phyloP scores from a whole-genome alignment of 345 rosid genomes.

The Iberis pinnata region DNA sequence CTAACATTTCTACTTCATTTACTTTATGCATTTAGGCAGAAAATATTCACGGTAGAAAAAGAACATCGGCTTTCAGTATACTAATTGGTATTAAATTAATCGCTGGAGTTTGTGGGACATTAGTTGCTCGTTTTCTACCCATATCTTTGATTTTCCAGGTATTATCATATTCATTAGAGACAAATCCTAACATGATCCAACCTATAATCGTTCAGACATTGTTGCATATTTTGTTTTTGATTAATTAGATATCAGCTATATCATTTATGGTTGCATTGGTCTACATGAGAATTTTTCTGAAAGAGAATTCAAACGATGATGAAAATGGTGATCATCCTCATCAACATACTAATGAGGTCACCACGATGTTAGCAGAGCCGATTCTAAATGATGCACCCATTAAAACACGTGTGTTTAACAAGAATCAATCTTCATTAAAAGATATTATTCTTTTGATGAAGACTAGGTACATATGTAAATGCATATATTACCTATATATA shows the following conservation, averaged over 20 bases:
- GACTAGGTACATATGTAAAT: constrained; percentile 40
- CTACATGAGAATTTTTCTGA: constrained; percentile 78
- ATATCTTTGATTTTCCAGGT: constrained; percentile 57
- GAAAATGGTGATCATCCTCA: constrained; percentile 16
- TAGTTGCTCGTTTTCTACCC: constrained; percentile 72
- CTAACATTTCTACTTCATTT: background rate
- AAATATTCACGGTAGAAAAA: constrained; percentile 33
- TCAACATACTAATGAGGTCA: constrained; percentile 1
- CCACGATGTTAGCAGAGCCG: constrained; percentile 36
- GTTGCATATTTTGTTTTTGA: too few relatives aligned
- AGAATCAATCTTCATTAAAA: constrained; percentile 52
- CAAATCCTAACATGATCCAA: background rate
- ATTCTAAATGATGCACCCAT: constrained; percentile 31
- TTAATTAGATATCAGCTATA: constrained; percentile 50
- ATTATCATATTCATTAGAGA: background rate
- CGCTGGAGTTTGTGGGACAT: constrained; percentile 47
- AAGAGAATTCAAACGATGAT: constrained; percentile 35
- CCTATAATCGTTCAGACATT: background rate
- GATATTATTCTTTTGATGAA: constrained; percentile 46
- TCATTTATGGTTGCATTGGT: constrained; percentile 45
- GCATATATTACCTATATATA: background rate
- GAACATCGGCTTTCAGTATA: constrained; percentile 67
- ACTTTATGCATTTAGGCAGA: constrained; percentile 49
- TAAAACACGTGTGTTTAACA: constrained; percentile 28
- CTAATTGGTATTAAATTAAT: constrained; percentile 49